Conservation (phyloP, 2,329 filamentous ascomycete genomes). For the Sarocladium oryzae region DNA sequence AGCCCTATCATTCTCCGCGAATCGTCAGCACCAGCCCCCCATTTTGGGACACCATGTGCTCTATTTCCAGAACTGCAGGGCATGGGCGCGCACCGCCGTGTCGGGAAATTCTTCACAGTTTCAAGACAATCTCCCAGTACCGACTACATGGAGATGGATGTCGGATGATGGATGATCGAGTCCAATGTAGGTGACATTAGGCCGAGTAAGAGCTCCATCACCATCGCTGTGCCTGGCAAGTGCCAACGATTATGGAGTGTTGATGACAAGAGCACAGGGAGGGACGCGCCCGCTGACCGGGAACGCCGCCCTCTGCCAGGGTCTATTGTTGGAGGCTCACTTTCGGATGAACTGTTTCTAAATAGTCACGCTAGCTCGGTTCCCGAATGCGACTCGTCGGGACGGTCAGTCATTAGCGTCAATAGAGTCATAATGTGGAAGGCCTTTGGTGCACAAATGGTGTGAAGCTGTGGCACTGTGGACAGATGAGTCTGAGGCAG, state of each 20-base stretch:
- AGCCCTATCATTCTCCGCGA: conserved; percentile 2
- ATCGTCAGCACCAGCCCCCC: conserved; percentile 8
- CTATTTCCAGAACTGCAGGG: conserved; percentile 2
- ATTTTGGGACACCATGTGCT: neutral
- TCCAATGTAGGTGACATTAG: neutral
- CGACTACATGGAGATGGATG: neutral
- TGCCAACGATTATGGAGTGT: neutral
- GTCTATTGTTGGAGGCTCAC: neutral
- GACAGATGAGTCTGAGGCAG: neutral
- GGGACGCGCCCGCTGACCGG: neutral
- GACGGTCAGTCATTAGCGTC: neutral
- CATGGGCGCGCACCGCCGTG: neutral
- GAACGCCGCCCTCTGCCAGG: neutral
- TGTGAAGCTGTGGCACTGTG: neutral
- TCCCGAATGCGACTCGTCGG: neutral
- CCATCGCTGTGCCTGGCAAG: neutral
- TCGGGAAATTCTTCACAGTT: neutral
- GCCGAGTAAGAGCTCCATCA: neutral
- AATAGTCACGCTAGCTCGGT: neutral
- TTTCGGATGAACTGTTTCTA: neutral
- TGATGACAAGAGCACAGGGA: neutral
- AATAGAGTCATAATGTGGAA: neutral
- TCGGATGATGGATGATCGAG: neutral
- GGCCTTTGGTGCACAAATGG: neutral
- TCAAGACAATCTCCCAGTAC: neutral